Conservation (phyloP, 2,329 filamentous ascomycete genomes). For the Fusarium sp. region DNA sequence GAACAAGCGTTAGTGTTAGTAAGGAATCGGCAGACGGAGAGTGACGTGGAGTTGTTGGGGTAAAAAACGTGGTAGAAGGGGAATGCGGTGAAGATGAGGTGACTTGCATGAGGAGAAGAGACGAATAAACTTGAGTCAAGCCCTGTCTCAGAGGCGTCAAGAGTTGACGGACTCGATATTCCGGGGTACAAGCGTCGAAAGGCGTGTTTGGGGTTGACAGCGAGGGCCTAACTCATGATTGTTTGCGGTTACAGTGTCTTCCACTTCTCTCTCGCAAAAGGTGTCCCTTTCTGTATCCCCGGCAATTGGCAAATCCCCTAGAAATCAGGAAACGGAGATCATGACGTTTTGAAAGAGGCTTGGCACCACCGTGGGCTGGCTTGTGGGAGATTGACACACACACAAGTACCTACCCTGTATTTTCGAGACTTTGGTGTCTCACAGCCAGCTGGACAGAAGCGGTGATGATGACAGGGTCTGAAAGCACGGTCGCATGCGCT, state of each 20-base stretch:
- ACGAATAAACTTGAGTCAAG: neutral
- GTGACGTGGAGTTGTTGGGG: slow-evolving; percentile 38
- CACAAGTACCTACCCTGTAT: slow-evolving; percentile 28
- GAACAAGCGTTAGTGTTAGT: neutral
- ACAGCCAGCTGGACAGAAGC: slow-evolving; percentile 4
- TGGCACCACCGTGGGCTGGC: neutral
- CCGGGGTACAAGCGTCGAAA: neutral
- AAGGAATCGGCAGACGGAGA: slow-evolving; percentile 9
- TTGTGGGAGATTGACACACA: slow-evolving; percentile 6
- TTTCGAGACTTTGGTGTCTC: neutral
- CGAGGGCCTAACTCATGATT: no score
- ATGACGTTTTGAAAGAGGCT: slow-evolving; percentile 25
- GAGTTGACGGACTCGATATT: slow-evolving; percentile 1
- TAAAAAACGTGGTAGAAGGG: slow-evolving; percentile 26
- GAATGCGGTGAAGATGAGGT: slow-evolving; percentile 43
- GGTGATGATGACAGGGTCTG: slow-evolving; percentile 30
- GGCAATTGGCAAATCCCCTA: slow-evolving; percentile 23
- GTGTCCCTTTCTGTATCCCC: neutral
- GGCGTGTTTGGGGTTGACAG: no score
- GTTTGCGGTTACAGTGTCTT: neutral
- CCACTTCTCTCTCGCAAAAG: no score
- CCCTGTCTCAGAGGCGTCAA: neutral
- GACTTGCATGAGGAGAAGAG: slow-evolving; percentile 30
- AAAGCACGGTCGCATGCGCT: slow-evolving; percentile 30
- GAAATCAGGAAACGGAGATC: slow-evolving; percentile 17